Evolutionary conservation across 805 yeast genomes (phyloP), one percentile per base, ranked within the genome.

Genomic region (Nadsonia fulvescens): DNA sequence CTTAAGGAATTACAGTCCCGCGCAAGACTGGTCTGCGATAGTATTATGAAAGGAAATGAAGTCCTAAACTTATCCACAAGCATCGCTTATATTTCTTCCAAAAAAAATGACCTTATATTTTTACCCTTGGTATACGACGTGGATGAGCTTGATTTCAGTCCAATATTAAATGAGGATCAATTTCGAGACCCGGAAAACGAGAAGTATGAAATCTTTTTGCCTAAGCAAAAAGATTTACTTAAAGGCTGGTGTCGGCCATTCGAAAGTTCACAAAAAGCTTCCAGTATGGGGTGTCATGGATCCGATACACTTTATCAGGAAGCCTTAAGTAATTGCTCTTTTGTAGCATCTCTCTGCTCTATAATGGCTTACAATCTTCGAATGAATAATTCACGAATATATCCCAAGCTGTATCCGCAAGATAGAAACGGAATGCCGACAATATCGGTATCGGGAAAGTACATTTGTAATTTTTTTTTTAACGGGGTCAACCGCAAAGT

Each of bases 261-360:
- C 22, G 29, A 21, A 4, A 22, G 25, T 5, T 22, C 29, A 4
- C 25, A 27, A 3, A 21, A 24, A 3, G 18, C 14, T 2, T 27
- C 22, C 25, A 27, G 25, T 5, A 22, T 24, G 29, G 8, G 17
- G n/a, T 6, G 12, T 29, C 13, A 14, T 16, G 25, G 29, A 12
- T 17, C 20, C 10, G 27, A 23, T 17, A 30, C 31, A 7, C 36
- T 28, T 5, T 29, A 24, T 15, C 46, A 48, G 30, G 45, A 40
- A 17, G 28, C 40, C 3, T 27, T 45, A n/a, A 53, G 67, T 6
- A 71, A 78, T 44, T 79, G 92, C 46, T 76, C 92, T 0, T 66
- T 78, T 41, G 77, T 78, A 3, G 68, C 82, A 2, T 56, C 83
- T 0, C 39, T 77, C 9, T 49, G 75, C 9, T 63, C 78, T 1